Evolutionary conservation across 2,329 filamentous ascomycete species (phyloP), one percentile per base, ranked within the genome.

Genomic region (Apiospora kogelbergensis): DNA sequence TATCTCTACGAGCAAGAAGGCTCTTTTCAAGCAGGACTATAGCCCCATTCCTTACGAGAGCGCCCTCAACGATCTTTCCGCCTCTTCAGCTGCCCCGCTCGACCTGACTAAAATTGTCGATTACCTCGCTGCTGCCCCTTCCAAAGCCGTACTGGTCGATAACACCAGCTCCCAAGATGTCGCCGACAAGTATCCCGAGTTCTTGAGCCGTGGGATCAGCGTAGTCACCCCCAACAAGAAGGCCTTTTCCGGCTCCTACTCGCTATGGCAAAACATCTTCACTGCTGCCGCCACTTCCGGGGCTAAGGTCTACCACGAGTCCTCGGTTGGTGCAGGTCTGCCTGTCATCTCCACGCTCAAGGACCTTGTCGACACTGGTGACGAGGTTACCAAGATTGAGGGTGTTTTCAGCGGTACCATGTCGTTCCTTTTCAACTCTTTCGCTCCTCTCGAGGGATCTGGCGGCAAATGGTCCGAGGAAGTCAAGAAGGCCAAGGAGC

Each of bases 201-300:
- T 97, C 80, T 84, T 99, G 71, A 87, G 88, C 76, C 89, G 90
- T 72, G 95, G 95, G 15, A 91, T 99, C 80, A 95, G 90, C 81
- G 90, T 99, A 75, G 93, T 98, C 37, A 99, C 96, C 0, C 95
- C 96, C 57, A 99, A 98, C 86, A 99, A 99, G 86, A 99, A 99
- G 83, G 95, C 93, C 17, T 99, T 99, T 82, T 97, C 94, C 0
- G 90, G 92, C 69, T 90, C 89, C 63, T 90, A 93, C 76, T 85
- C 89, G 74, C 84, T 97, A 68, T 99, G 95, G 95, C 88, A 93
- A 76, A 89, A 92, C 72, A 98, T 99, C 78, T 97, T 97, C 81
- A 82, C 84, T 3, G 87, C 93, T 1, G 91, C 94, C 1, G 85
- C 87, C 64, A 85, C 87, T 40, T 88, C 88, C 1, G 92, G 91